Evolutionary conservation across 2,329 filamentous ascomycete species (phyloP), one percentile per base, ranked within the genome.

Genomic region (Knufia fluminis): DNA sequence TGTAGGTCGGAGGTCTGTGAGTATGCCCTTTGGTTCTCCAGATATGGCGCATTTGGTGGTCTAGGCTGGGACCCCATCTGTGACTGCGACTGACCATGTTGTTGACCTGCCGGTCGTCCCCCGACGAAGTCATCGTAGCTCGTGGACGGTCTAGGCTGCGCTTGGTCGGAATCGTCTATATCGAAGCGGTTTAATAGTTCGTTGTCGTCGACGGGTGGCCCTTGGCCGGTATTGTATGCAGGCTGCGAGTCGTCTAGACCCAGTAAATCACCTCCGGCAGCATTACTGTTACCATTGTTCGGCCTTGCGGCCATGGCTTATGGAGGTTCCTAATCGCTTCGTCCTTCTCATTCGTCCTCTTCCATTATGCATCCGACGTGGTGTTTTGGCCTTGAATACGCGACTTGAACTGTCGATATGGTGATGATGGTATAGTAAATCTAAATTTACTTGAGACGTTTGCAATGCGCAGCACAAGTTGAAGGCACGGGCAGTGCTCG

Each of bases 91-190:
- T 76, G 72, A 47, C 73, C 68, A 10, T 3, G 8, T 19, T 22
- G 19, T 4, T 41, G 23, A 7, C 10, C 44, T 52, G 74, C 70
- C 53, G 72, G 73, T 55, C 72, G 71, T 44, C 74, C 81, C 56
- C 91, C 91, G 54, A 97, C 83, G 66, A 96, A 97, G 61, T 92
- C 85, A 74, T 96, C 91, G 69, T 96, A 96, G 51, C 89, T 94
- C 46, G 91, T 82, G 22, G 90, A 96, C 46, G 89, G 86, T 58
- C 91, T 85, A 50, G 80, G 70, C 54, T 78, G 77, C 41, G 76
- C 71, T 59, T 77, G 72, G 57, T 86, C 79, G 55, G 75, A 72
- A 57, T 80, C 75, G 61, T 86, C 76, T 62, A 84, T 80, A 61
- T 85, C 78, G 69, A 87, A 90, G 57, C 80, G 80, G 64, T 81